phyloP scores from a whole-genome alignment of 169 alveolate species.

The Babesia bovis region DNA sequence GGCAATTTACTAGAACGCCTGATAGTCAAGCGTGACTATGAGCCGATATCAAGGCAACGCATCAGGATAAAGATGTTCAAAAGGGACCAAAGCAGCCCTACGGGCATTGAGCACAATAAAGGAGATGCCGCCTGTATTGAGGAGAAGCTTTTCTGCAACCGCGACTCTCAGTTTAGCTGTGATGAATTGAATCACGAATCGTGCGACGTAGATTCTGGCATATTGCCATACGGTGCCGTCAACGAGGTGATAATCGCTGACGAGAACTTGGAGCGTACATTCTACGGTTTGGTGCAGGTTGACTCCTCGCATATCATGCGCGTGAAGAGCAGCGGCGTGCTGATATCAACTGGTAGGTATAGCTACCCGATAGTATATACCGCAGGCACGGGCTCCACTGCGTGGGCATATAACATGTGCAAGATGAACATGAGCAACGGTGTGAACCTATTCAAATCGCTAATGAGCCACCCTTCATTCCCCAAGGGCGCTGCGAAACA shows the following conservation, averaged over 20 bases:
- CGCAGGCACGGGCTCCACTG: slow-evolving; percentile 85
- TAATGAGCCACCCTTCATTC: slow-evolving; percentile 40
- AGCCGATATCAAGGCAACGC: slow-evolving; percentile 59
- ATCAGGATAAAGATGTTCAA: slow-evolving; percentile 54
- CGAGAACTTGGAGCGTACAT: slow-evolving; percentile 54
- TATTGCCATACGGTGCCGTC: slow-evolving; percentile 50
- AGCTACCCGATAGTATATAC: neutral
- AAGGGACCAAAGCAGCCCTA: slow-evolving; percentile 1
- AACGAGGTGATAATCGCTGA: slow-evolving; percentile 69
- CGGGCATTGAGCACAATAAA: neutral
- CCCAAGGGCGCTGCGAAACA: slow-evolving; percentile 67
- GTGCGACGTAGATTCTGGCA: neutral
- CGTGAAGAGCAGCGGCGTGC: slow-evolving; percentile 74
- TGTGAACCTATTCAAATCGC: slow-evolving; percentile 16
- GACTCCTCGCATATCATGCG: slow-evolving; percentile 66
- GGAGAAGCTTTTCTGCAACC: slow-evolving; percentile 28
- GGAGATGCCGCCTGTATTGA: slow-evolving; percentile 30
- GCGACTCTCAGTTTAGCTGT: slow-evolving; percentile 32
- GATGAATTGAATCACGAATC: slow-evolving; percentile 26
- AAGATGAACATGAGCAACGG: slow-evolving; percentile 64
- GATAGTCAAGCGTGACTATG: slow-evolving; percentile 14
- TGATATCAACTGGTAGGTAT: slow-evolving; percentile 64
- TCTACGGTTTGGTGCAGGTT: slow-evolving; percentile 72
- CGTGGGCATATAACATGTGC: slow-evolving; percentile 84
- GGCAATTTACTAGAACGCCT: slow-evolving; percentile 41